Evolutionary conservation across 23 red algal genomes (phyloP).

Genomic region (Cyanidioschyzon merolae): DNA sequence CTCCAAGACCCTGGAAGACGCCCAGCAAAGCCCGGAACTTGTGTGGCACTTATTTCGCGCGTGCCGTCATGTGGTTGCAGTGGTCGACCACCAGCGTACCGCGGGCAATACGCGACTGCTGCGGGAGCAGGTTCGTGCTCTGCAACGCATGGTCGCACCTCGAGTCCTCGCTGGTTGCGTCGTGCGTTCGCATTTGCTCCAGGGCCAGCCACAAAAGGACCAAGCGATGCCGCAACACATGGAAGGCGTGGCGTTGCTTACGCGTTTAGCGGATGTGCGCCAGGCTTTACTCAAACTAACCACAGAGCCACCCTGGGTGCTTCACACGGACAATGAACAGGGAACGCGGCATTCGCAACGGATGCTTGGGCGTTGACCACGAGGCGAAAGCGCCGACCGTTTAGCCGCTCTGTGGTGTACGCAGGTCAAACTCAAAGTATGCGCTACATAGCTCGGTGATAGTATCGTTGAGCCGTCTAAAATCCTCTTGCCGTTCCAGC

Average conservation of each 20-base stretch:
- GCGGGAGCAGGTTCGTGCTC: neutral
- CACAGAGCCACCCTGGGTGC: neutral
- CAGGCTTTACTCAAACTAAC: neutral
- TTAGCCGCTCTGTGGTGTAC: constrained; percentile 60
- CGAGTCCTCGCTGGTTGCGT: neutral
- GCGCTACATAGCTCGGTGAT: constrained; percentile 57
- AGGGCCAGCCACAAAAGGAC: neutral
- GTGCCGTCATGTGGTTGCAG: neutral
- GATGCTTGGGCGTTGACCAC: too few relatives aligned
- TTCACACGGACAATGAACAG: too few relatives aligned
- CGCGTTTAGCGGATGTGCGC: neutral
- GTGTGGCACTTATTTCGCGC: neutral
- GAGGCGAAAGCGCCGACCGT: neutral
- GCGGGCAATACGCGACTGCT: neutral
- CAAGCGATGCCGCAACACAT: neutral
- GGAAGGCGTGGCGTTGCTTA: neutral
- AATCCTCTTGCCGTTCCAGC: constrained; percentile 82
- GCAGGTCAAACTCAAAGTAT: constrained; percentile 78
- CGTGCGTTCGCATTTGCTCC: neutral
- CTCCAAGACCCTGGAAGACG: neutral
- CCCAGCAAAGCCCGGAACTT: neutral
- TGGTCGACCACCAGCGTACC: neutral
- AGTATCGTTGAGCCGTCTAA: constrained; percentile 51
- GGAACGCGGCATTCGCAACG: too few relatives aligned
- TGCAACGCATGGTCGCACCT: neutral